Conservation (phyloP, 208 protist genomes). For the Vickermania spadyakhi region DNA sequence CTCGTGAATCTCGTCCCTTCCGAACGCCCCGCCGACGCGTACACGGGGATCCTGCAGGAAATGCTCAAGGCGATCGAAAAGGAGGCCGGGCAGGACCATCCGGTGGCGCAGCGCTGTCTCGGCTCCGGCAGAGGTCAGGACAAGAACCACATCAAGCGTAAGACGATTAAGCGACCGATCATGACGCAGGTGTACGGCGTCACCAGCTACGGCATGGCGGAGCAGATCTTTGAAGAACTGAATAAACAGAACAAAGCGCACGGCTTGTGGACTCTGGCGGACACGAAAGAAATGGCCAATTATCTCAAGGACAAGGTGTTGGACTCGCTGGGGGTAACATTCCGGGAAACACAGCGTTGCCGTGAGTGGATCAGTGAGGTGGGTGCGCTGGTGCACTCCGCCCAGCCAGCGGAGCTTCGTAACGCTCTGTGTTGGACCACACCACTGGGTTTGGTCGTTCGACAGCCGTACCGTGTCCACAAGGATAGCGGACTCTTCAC, state of each 20-base stretch:
- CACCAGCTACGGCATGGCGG: constrained; percentile 93
- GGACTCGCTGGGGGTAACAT: constrained; percentile 82
- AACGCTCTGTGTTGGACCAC: constrained; percentile 93
- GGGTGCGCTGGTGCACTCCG: constrained; percentile 56
- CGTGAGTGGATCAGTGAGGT: constrained; percentile 79
- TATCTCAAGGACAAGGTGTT: constrained; percentile 88
- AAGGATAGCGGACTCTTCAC: constrained; percentile 84
- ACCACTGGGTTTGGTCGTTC: constrained; percentile 94
- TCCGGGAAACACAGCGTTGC: constrained; percentile 84
- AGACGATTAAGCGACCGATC: constrained; percentile 98
- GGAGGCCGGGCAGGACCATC: constrained; percentile 74
- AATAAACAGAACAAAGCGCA: constrained; percentile 89
- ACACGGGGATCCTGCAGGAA: constrained; percentile 92
- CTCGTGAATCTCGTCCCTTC: constrained; percentile 94
- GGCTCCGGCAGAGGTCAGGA: constrained; percentile 81
- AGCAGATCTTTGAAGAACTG: constrained; percentile 92
- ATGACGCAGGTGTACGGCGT: constrained; percentile 98
- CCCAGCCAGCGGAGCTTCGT: constrained; percentile 72
- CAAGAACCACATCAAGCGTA: constrained; percentile 90
- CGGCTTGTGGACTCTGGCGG: constrained; percentile 80
- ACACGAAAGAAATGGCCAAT: constrained; percentile 85
- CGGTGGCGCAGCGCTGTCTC: constrained; percentile 78
- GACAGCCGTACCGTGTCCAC: constrained; percentile 92
- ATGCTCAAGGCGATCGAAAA: constrained; percentile 82
- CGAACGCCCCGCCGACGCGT: constrained; percentile 93